Percentiles rank a stretch among this genome's conserved stretches.
Conservation (phyloP, 495 filamentous ascomycete species). For the Talaromyces nanjingensis region DNA sequence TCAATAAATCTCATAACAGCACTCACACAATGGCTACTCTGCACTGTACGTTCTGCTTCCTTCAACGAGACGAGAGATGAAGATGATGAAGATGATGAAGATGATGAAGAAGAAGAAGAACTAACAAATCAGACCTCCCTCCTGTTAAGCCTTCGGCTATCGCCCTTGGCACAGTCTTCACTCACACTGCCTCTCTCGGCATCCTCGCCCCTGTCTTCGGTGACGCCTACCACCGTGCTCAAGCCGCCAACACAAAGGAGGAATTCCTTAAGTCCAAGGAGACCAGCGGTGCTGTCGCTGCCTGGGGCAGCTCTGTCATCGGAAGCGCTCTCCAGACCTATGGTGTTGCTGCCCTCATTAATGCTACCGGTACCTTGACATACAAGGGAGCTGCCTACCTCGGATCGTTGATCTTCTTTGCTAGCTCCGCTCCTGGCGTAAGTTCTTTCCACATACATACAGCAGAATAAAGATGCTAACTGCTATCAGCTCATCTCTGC, state of each 20-base stretch:
- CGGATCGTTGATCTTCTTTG: constrained; percentile 83
- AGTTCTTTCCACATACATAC: constrained; percentile 23
- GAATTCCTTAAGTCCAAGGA: constrained; percentile 94
- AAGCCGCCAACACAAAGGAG: constrained; percentile 87
- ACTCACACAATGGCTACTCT: constrained; percentile 49
- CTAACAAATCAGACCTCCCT: constrained; percentile 62
- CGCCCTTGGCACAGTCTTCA: constrained; percentile 91
- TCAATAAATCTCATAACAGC: background rate
- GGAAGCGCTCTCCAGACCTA: constrained; percentile 90
- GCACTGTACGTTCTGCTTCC: constrained; percentile 47
- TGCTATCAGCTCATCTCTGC: constrained; percentile 68
- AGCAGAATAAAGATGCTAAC: background rate
- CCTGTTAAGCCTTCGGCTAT: constrained; percentile 97
- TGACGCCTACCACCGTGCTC: constrained; percentile 89
- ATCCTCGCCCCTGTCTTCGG: constrained; percentile 88
- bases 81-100: background rate
- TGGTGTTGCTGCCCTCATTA: constrained; percentile 90
- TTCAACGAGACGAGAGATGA: background rate
- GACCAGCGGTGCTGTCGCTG: constrained; percentile 75
- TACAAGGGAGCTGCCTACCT: constrained; percentile 98
- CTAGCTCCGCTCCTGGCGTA: constrained; percentile 82
- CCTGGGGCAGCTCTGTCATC: constrained; percentile 83
- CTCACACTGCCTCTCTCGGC: constrained; percentile 73
- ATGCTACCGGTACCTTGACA: constrained; percentile 84
- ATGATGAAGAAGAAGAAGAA: background rate